Base-by-base conservation (phyloP, 2,329 filamentous ascomycete genomes). In the Aphanoascus verrucosus region DNA sequence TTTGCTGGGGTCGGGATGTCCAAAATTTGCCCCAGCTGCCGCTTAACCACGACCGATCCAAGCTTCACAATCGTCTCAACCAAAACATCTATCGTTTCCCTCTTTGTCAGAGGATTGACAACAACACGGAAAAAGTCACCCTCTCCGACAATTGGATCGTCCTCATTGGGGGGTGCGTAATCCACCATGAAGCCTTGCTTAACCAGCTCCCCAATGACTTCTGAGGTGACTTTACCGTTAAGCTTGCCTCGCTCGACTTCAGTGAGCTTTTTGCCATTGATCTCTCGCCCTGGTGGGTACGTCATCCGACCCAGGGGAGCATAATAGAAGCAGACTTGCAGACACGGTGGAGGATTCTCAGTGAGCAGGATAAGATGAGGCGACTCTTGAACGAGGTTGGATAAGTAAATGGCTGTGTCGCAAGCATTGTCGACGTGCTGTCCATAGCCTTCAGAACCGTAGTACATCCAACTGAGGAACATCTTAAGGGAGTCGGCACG, bases 311-410 rank as follows among this genome's bases (percentile, higher is more conserved):
- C 80, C 1, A 73, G 73, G 0, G 80, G 80, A 0, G 84, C 81
- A 63, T 86, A 89, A 67, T 95, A 95, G 68, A 97, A 97, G 74
- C 91, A 96, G 19, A 97, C 86, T 71, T 97, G 93, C 65, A 95
- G 73, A 70, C 91, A 97, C 0, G 88, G 87, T 45, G 90, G 84
- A 23, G 88, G 86, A 61, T 86, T 84, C 53, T 80, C 76, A 9
- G 82, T 86, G 2, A 95, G 80, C 14, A 94, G 74, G 15, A 79
- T 72, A 61, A 97, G 85, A 60, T 86, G 74, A 0, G 71, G 65
- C 41, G 76, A 75, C 12, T 71, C 45, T 4, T 74, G 68, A 1
- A 96, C 65, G 0, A 83, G 68, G 0, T 64, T 65, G 0, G 84
- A 81, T n/a, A 97, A 74, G 60, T 87, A 77, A 3, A 76, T 73